Percentiles rank a stretch among this genome's conserved stretches.
Evolutionary conservation across 2,329 filamentous ascomycete genomes (phyloP).

Genomic region (Zymoseptoria pseudotritici): DNA sequence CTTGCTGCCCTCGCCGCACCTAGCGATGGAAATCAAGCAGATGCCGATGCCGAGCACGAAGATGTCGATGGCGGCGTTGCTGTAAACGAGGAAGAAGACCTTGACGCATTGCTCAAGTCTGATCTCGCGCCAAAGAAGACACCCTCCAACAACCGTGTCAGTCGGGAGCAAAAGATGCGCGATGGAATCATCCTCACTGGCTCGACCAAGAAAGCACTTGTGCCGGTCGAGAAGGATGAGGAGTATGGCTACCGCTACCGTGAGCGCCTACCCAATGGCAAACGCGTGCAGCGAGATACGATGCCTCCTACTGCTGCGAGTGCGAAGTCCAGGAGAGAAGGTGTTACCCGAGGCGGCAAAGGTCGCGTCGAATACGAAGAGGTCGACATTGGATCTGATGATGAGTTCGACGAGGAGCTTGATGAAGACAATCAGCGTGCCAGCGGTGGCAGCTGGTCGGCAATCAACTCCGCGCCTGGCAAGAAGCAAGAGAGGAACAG

Average conservation of each 20-base stretch:
- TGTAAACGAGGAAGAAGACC: slow-evolving; percentile 12
- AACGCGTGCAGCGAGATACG: slow-evolving; percentile 12
- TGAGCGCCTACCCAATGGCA: slow-evolving; percentile 23
- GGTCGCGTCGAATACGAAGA: slow-evolving; percentile 36
- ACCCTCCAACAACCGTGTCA: slow-evolving; percentile 28
- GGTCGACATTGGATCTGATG: slow-evolving; percentile 39
- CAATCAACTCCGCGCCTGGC: background rate
- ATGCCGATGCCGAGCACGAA: slow-evolving; percentile 25
- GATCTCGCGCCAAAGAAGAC: slow-evolving; percentile 27
- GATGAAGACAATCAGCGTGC: slow-evolving; percentile 2
- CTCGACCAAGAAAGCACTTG: slow-evolving; percentile 26
- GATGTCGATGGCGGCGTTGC: slow-evolving; percentile 15
- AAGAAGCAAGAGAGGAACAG: slow-evolving; percentile 1
- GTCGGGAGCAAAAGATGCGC: slow-evolving; percentile 32
- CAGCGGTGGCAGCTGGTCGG: slow-evolving; percentile 7
- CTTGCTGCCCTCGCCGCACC: slow-evolving; percentile 18
- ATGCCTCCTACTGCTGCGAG: slow-evolving; percentile 15
- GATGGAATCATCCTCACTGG: slow-evolving; percentile 23
- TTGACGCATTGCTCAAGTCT: slow-evolving; percentile 24
- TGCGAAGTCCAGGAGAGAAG: slow-evolving; percentile 13
- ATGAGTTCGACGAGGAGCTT: slow-evolving; percentile 29
- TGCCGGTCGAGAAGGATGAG: slow-evolving; percentile 28
- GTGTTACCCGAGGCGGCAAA: slow-evolving; percentile 11
- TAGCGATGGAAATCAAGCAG: slow-evolving; percentile 7
- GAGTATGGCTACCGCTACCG: slow-evolving; percentile 29